Conservation (phyloP, 345 rosid genomes). For the Salix exigua region DNA sequence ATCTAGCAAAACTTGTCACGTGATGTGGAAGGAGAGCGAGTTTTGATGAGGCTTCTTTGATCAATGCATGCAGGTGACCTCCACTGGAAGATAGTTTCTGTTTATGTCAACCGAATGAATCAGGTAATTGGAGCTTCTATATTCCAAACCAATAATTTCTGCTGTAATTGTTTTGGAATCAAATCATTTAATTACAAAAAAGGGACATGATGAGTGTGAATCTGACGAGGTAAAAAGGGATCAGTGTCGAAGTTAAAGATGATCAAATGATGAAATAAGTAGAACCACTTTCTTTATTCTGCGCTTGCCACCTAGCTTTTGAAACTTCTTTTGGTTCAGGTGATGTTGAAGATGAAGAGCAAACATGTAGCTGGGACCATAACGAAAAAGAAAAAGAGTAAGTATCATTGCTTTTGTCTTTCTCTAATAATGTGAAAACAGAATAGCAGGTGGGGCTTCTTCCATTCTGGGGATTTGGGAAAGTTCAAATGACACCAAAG, state of each 20-base stretch:
- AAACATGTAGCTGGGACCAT: constrained; percentile 89
- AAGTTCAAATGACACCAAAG: constrained; percentile 46
- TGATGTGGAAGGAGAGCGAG: neutral
- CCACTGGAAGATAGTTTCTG: constrained; percentile 91
- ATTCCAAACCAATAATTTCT: neutral
- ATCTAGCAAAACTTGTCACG: neutral
- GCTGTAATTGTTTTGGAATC: neutral
- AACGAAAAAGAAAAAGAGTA: constrained; percentile 97
- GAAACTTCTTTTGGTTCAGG: constrained; percentile 53
- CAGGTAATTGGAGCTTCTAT: constrained; percentile 43
- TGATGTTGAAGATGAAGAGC: constrained; percentile 96
- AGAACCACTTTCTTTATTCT: constrained; percentile 8
- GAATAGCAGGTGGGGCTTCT: constrained; percentile 46
- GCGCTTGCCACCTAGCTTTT: constrained; percentile 22
- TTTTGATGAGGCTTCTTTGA: constrained; percentile 9
- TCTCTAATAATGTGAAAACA: constrained; percentile 40
- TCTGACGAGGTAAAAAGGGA: constrained; percentile 17
- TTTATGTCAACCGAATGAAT: constrained; percentile 71
- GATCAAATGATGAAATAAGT: constrained; percentile 32
- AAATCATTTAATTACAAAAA: constrained; percentile 34
- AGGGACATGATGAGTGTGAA: constrained; percentile 33
- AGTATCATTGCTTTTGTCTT: constrained; percentile 45
- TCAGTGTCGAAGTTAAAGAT: constrained; percentile 28
- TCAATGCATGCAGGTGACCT: constrained; percentile 79
- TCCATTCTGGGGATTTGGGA: constrained; percentile 84